Percentiles rank a stretch among this genome's conserved stretches.
phyloP scores from a whole-genome alignment of 2,329 filamentous ascomycete genomes.

The Colletotrichum aenigma region DNA sequence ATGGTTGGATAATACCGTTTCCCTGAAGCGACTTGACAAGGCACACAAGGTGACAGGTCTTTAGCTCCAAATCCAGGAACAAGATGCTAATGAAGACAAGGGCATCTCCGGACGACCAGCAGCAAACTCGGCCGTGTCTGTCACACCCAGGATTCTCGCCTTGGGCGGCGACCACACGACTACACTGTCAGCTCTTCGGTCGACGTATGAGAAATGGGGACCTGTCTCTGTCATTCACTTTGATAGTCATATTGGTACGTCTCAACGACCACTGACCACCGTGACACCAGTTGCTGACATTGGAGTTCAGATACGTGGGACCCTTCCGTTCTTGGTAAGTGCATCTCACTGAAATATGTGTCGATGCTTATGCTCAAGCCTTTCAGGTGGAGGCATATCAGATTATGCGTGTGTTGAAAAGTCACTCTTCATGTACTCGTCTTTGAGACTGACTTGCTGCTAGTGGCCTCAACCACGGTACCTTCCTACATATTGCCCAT shows the following conservation, averaged over 20 bases:
- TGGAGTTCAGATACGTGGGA: conserved; percentile 68
- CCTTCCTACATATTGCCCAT: conserved; percentile 65
- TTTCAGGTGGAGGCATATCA: conserved; percentile 57
- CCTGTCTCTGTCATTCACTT: conserved; percentile 69
- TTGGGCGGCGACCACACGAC: conserved; percentile 71
- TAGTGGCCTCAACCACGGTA: conserved; percentile 64
- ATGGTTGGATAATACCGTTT: conserved; percentile 77
- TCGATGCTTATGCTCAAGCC: background rate
- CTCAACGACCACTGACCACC: conserved; percentile 23
- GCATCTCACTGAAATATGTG: background rate
- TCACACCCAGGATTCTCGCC: conserved; percentile 58
- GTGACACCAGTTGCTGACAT: conserved; percentile 10
- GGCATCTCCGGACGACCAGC: conserved; percentile 34
- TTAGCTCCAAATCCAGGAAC: background rate
- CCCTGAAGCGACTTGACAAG: conserved; percentile 75
- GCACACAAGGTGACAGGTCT: conserved; percentile 53
- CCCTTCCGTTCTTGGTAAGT: conserved; percentile 58
- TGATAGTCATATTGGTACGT: conserved; percentile 63
- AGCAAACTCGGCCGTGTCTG: conserved; percentile 47
- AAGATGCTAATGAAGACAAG: conserved; percentile 22
- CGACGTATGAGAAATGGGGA: conserved; percentile 60
- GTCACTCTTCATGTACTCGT: background rate
- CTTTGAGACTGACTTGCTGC: background rate
- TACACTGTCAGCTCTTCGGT: conserved; percentile 65
- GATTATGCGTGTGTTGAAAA: conserved; percentile 55